Base-by-base conservation (phyloP, 306 rosid species). In the Gastrolobium bilobum region DNA sequence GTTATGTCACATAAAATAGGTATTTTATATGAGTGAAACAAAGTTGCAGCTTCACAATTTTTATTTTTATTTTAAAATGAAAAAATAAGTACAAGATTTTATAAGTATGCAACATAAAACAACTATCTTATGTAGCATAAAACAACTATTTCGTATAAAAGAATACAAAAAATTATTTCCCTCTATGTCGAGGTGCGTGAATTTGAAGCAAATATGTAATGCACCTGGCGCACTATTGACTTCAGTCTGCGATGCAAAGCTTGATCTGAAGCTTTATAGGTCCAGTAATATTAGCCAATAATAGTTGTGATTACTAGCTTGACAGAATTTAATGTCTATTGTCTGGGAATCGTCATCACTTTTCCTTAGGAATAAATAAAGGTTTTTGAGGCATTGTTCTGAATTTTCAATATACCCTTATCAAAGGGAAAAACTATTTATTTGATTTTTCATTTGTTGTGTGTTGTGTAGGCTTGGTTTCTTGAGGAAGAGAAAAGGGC, bases 401-500 rank as follows among this genome's bases (percentile, higher is more conserved):
- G 14, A 56, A 53, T 35, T 70, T 82, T 59, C 10, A 68, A 34
- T 7, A 51, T 52, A 51, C 31, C 14, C 40, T 63, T 26, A 35
- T 43, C 3, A 40, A 33, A 9, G 11, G 10, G 68, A 14, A 11
- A n/a, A 20, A 40, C 50, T 37, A 44, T 60, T 75, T 13, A 33
- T 35, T 65, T 70, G 53, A 42, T 8, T 53, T n/a, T 33, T 37
- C 6, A 4, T 68, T 73, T 61, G 44, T 59, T 11, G 47, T 62
- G 64, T 71, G 78, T 75, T 84, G 35, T 7, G 34, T 84, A 95
- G 99, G 88, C 90, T 85, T 79, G 99, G 98, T 38, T 86, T 92
- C 1, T 84, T 92, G 2, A 86, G 93, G 85, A 95, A 91, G 87
- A 95, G 99, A 84, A 92, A 85, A 83, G 99, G 99, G 20, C 98